Evolutionary conservation across 495 filamentous ascomycete species (phyloP).

Genomic region (Penicillium goetzii): DNA sequence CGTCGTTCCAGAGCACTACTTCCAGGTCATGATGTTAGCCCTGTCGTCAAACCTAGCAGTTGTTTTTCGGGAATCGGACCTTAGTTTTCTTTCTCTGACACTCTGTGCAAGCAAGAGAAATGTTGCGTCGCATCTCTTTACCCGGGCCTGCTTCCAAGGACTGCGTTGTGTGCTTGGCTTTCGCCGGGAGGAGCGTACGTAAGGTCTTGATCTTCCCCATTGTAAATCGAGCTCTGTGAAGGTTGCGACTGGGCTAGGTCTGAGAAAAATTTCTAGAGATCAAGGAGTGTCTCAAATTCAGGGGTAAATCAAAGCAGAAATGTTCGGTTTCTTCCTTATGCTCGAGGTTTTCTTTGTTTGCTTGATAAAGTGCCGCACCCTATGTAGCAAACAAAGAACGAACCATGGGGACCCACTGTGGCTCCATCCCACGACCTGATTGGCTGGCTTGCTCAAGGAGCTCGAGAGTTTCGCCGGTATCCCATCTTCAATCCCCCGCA

Average conservation of each 20-base stretch:
- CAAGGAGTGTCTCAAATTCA: no score
- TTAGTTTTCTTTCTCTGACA: conserved; percentile 3
- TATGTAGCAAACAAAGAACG: conserved; percentile 9
- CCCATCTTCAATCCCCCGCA: neutral
- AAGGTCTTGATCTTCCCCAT: conserved; percentile 5
- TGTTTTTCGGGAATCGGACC: neutral
- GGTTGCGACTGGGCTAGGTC: neutral
- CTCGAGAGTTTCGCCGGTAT: neutral
- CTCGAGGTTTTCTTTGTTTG: conserved; percentile 14
- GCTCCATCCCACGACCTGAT: neutral
- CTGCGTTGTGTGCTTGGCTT: neutral
- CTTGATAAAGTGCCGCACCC: conserved; percentile 5
- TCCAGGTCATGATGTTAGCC: neutral
- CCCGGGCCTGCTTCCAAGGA: neutral
- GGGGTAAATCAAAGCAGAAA: no score
- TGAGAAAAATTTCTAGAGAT: neutral
- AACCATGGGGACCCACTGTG: conserved; percentile 1
- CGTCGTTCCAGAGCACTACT: conserved; percentile 1
- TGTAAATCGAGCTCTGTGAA: neutral
- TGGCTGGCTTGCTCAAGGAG: no score
- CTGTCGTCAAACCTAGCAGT: neutral
- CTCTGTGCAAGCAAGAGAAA: conserved; percentile 6
- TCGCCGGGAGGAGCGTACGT: neutral
- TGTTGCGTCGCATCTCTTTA: neutral
- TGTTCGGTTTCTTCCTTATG: no score